Conservation (phyloP, 139 green algal species). For the Chlamydomonas eustigma region DNA sequence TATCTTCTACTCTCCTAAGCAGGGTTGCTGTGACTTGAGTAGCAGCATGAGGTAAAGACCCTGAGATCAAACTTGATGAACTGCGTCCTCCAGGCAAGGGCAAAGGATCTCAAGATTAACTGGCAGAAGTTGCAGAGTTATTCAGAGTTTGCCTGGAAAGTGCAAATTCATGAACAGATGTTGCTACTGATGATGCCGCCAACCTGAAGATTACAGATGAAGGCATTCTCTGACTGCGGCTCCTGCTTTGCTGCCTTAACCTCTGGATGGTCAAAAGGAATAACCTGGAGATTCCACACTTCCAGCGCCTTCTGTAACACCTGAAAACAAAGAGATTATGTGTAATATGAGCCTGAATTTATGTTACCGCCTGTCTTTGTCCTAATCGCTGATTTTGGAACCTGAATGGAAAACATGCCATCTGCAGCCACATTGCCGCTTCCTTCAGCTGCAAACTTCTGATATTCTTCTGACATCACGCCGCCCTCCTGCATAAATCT, state of each 20-base stretch:
- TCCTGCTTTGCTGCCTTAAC: conserved; percentile 23
- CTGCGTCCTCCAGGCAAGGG: too few relatives aligned
- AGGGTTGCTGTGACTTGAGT: too few relatives aligned
- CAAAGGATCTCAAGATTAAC: too few relatives aligned
- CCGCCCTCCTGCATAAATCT: not conserved
- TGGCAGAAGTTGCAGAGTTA: too few relatives aligned
- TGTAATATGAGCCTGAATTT: too few relatives aligned
- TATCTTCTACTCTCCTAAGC: too few relatives aligned
- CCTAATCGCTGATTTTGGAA: conserved; percentile 3
- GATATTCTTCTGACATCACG: not conserved
- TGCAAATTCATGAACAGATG: too few relatives aligned
- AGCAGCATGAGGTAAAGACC: too few relatives aligned
- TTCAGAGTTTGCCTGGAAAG: too few relatives aligned
- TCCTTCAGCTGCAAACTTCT: conserved; percentile 45
- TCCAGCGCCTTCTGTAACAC: conserved; percentile 72
- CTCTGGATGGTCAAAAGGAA: conserved; percentile 31
- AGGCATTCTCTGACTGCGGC: conserved; percentile 56
- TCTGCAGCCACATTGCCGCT: conserved; percentile 68
- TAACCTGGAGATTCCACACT: conserved; percentile 53
- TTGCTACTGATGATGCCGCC: too few relatives aligned
- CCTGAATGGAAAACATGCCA: conserved; percentile 83
- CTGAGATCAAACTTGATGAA: too few relatives aligned
- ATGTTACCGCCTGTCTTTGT: not conserved
- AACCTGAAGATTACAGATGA: conserved; percentile 80
- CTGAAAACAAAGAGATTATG: conserved; percentile 22